A percentile compares a stretch with the other conserved stretches of the same genome.
These are phyloP conservation scores for Entomortierella parvispora DNA, from an alignment of 192 early-diverging fungal species.

Conservation along the genomic window DNA sequence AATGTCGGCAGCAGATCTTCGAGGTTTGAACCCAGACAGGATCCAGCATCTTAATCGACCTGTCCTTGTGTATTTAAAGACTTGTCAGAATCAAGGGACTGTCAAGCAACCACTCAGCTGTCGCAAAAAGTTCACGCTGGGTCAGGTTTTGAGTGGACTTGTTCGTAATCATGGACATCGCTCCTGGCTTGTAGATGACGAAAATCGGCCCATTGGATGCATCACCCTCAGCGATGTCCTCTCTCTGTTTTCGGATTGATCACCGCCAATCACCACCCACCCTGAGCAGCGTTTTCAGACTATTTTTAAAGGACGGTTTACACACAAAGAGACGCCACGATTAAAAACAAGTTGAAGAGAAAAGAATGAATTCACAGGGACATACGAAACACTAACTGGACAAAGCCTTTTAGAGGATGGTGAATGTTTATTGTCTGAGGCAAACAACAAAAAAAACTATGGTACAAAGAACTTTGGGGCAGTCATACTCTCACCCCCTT, in stretches of 20 bases:
- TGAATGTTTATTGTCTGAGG: too few relatives aligned
- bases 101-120: constrained; percentile 64
- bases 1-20: constrained; percentile 76
- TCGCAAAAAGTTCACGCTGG: constrained; percentile 59
- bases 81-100: constrained; percentile 65
- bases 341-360: too few relatives aligned
- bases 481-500: too few relatives aligned
- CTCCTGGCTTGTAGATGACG: constrained; percentile 72
- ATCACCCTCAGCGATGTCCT: constrained; percentile 79
- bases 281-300: too few relatives aligned
- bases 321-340: too few relatives aligned
- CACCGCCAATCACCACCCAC: too few relatives aligned
- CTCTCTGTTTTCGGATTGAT: constrained; percentile 54
- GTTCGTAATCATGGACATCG: constrained; percentile 64
- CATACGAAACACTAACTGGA: too few relatives aligned
- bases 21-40: constrained; percentile 71
- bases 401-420: too few relatives aligned
- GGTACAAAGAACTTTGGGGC: too few relatives aligned
- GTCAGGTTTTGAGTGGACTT: constrained; percentile 62
- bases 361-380: too few relatives aligned
- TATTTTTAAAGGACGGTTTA: too few relatives aligned
- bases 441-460: too few relatives aligned
- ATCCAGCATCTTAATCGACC: constrained; percentile 68
- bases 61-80: constrained; percentile 71
- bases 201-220: constrained; percentile 71